phyloP scores from a whole-genome alignment of 1,284 basidiomycete genomes.

The Cutaneotrichosporon curvatum region DNA sequence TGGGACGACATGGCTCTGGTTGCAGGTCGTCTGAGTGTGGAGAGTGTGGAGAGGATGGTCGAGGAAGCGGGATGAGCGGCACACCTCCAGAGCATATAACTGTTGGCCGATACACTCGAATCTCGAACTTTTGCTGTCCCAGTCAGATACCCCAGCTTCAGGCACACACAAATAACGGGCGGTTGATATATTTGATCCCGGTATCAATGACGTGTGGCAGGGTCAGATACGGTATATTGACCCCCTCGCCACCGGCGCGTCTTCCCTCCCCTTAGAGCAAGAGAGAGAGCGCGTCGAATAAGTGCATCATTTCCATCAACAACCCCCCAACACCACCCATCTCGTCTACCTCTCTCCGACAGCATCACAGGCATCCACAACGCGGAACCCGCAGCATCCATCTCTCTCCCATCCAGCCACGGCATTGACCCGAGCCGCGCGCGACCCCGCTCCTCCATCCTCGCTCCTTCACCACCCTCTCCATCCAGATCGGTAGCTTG shows the following conservation, averaged over 20 bases:
- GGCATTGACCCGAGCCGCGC: no score
- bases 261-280: background rate
- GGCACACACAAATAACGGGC: no score
- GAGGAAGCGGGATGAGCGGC: background rate
- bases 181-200: slow-evolving; percentile 3
- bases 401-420: no score
- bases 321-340: background rate
- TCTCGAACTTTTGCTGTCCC: no score
- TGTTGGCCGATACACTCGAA: no score
- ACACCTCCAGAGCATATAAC: background rate
- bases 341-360: background rate
- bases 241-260: background rate
- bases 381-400: no score
- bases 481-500: background rate
- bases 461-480: background rate
- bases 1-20: slow-evolving; percentile 10
- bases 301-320: background rate
- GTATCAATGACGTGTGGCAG: background rate
- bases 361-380: no score
- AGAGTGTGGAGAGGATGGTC: background rate
- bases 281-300: background rate
- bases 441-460: background rate
- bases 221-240: background rate
- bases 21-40: background rate
- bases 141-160: no score